Evolutionary conservation across 2,329 filamentous ascomycete genomes (phyloP).

Genomic region (Ceratocystis harringtonii): DNA sequence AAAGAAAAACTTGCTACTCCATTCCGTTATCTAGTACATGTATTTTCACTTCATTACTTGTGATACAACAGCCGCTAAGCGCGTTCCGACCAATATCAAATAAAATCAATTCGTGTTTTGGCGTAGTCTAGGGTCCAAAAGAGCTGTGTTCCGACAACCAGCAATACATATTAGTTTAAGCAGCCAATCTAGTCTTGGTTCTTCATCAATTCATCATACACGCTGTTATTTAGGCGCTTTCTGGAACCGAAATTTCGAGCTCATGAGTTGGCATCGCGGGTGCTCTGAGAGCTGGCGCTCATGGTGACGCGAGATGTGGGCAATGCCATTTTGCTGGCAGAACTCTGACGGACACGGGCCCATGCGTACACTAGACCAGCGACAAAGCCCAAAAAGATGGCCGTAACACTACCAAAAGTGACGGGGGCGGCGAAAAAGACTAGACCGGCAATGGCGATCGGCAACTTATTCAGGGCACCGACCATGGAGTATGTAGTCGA

Average conservation of each 20-base stretch:
- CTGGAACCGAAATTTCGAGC: background rate
- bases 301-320: constrained; percentile 54
- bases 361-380: constrained; percentile 83
- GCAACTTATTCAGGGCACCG: constrained; percentile 92
- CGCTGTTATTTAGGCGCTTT: background rate
- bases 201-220: constrained; percentile 4
- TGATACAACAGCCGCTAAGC: no score
- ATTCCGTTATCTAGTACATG: no score
- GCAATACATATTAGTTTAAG: background rate
- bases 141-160: background rate
- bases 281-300: constrained; percentile 85
- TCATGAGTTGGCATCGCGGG: constrained; percentile 59
- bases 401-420: constrained; percentile 79
- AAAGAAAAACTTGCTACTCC: no score
- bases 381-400: constrained; percentile 81
- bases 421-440: constrained; percentile 92
- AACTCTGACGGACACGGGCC: constrained; percentile 68
- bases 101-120: background rate
- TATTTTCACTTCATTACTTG: no score
- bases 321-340: constrained; percentile 47
- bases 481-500: constrained; percentile 99
- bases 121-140: background rate
- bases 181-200: background rate
- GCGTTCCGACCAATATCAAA: background rate
- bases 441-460: constrained; percentile 80